These are phyloP conservation scores for Potentilla sterilis DNA, from an alignment of 306 rosid genomes.

Conservation along the genomic window DNA sequence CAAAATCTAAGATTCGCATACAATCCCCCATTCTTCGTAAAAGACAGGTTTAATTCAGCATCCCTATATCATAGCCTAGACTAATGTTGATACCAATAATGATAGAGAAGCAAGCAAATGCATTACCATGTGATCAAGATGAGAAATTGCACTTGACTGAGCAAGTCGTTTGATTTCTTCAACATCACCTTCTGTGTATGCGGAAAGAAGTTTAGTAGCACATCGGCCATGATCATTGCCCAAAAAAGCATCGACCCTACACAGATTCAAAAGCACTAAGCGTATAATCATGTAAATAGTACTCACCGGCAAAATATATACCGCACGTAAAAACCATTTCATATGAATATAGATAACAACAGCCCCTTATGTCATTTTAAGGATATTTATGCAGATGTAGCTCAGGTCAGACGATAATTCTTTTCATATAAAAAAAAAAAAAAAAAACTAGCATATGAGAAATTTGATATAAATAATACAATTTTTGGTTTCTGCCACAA, in stretches of 20 bases:
- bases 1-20: not conserved
- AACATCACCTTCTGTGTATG: conserved; percentile 67
- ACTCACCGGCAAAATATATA: not conserved
- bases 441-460: not conserved
- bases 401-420: not conserved
- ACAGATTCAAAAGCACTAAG: conserved; percentile 9
- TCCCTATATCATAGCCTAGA: not conserved
- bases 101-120: conserved; percentile 8
- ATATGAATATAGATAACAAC: not conserved
- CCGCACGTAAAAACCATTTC: not conserved
- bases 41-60: not conserved
- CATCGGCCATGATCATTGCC: conserved; percentile 73
- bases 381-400: not conserved
- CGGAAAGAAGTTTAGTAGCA: conserved; percentile 78
- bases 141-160: conserved; percentile 63
- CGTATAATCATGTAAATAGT: not conserved
- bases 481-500: not conserved
- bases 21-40: not conserved
- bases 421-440: not conserved
- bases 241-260: conserved; percentile 78
- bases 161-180: conserved; percentile 81
- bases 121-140: conserved; percentile 80
- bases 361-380: not conserved
- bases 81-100: not conserved
- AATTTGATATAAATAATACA: not conserved